These are phyloP conservation scores for Pyrenopolyporus hunteri DNA, from an alignment of 495 filamentous ascomycete genomes.

Conservation along the genomic window DNA sequence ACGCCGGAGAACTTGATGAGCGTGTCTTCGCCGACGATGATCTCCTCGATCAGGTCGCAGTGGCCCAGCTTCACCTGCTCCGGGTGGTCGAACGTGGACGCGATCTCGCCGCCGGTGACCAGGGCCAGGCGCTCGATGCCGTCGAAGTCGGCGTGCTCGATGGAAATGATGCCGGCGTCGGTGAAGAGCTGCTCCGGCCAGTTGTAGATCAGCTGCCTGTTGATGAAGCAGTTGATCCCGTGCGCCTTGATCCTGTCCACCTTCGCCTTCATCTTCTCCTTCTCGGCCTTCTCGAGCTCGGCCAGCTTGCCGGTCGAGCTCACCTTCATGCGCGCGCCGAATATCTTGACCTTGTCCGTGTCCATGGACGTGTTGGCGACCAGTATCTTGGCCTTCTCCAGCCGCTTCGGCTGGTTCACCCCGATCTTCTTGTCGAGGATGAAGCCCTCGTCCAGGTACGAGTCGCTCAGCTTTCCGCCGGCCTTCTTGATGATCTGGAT, in stretches of 20 bases:
- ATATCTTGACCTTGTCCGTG: slow-evolving; percentile 99
- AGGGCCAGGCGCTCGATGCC: slow-evolving; percentile 94
- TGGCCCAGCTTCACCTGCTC: slow-evolving; percentile 94
- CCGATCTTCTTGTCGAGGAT: slow-evolving; percentile 99
- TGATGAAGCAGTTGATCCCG: slow-evolving; percentile 99
- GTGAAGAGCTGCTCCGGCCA: slow-evolving; percentile 99
- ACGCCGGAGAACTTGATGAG: slow-evolving; percentile 97
- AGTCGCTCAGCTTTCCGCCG: slow-evolving; percentile 94
- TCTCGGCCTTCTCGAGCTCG: slow-evolving; percentile 95
- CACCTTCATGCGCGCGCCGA: slow-evolving; percentile 93
- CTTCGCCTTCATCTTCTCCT: slow-evolving; percentile 99
- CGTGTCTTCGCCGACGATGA: slow-evolving; percentile 97
- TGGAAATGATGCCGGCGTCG: slow-evolving; percentile 96
- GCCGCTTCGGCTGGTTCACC: slow-evolving; percentile 95
- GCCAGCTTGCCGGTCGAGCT: slow-evolving; percentile 94
- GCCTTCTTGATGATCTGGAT: slow-evolving; percentile 99
- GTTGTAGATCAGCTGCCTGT: slow-evolving; percentile 99
- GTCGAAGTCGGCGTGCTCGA: slow-evolving; percentile 98
- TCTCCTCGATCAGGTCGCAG: slow-evolving; percentile 95
- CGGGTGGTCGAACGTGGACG: slow-evolving; percentile 97
- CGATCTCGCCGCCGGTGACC: slow-evolving; percentile 95
- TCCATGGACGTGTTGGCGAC: slow-evolving; percentile 99
- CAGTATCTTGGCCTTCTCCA: slow-evolving; percentile 97
- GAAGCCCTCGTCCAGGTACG: slow-evolving; percentile 96
- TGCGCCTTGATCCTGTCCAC: slow-evolving; percentile 98